Evolutionary conservation across 2,329 filamentous ascomycete species (phyloP).

Genomic region (Aspergillus novofumigatus): DNA sequence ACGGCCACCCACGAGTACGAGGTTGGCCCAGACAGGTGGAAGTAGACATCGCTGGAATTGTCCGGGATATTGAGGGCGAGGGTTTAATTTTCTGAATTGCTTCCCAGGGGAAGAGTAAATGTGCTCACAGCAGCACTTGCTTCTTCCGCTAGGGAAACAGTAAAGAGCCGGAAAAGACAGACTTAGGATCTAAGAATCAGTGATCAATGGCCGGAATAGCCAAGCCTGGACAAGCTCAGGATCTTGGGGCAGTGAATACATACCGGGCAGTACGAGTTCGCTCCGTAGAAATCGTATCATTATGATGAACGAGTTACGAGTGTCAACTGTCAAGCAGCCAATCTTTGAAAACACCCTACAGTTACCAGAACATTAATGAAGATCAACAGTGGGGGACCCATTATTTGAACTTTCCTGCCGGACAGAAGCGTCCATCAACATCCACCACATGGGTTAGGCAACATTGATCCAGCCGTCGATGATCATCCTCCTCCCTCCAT

Average conservation of each 20-base stretch:
- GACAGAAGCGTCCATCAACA: neutral
- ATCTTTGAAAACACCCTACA: neutral
- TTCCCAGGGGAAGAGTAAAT: slow-evolving; percentile 13
- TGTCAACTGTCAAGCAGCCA: neutral
- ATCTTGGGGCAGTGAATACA: neutral
- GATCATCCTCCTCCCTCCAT: neutral
- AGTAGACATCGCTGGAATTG: slow-evolving; percentile 20
- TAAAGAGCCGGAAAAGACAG: neutral
- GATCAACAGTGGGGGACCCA: neutral
- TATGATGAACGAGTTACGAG: neutral
- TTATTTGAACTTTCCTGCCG: neutral
- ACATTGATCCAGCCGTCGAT: neutral
- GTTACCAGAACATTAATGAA: neutral
- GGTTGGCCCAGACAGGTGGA: slow-evolving; percentile 20
- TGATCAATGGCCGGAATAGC: neutral
- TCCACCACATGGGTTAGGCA: neutral
- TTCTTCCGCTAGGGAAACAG: neutral
- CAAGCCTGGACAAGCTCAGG: neutral
- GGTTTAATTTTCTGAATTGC: slow-evolving; percentile 12
- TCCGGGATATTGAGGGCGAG: slow-evolving; percentile 23
- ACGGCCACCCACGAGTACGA: slow-evolving; percentile 21
- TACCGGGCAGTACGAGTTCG: neutral
- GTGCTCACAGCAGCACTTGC: slow-evolving; percentile 41
- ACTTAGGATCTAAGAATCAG: neutral
- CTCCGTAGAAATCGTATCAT: neutral